A percentile compares a stretch with the other conserved stretches of the same genome.
phyloP scores from a whole-genome alignment of 192 early-diverging fungal species.

The Gaertneriomyces sp. region DNA sequence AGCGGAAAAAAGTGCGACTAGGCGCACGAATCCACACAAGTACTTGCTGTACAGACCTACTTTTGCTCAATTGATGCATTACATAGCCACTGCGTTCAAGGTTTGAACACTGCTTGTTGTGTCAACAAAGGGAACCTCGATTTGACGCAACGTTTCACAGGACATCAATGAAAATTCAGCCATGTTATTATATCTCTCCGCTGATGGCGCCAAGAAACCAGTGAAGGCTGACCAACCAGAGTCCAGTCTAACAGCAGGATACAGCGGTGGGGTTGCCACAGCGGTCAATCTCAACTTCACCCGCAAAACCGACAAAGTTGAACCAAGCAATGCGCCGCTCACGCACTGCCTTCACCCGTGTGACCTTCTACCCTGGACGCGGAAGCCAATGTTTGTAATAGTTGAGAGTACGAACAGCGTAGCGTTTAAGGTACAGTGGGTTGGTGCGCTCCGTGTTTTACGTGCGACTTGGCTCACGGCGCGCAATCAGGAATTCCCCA shows the following conservation, averaged over 20 bases:
- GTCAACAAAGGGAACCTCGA: slow-evolving; percentile 3
- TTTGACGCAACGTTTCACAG: slow-evolving; percentile 25
- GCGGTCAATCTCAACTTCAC: slow-evolving; percentile 47
- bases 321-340: slow-evolving; percentile 47
- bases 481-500: slow-evolving; percentile 63
- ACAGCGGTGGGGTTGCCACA: slow-evolving; percentile 74
- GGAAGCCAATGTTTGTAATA: slow-evolving; percentile 91
- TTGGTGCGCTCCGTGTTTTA: slow-evolving; percentile 20
- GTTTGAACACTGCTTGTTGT: slow-evolving; percentile 31
- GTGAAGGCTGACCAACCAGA: slow-evolving; percentile 38
- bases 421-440: slow-evolving; percentile 68
- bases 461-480: background rate
- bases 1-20: slow-evolving; percentile 33
- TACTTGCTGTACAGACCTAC: slow-evolving; percentile 90
- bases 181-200: slow-evolving; percentile 85
- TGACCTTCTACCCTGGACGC: slow-evolving; percentile 89
- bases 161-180: slow-evolving; percentile 85
- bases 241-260: slow-evolving; percentile 41
- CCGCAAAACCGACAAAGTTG: slow-evolving; percentile 62
- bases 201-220: slow-evolving; percentile 66
- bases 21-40: slow-evolving; percentile 80
- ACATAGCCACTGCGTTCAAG: slow-evolving; percentile 90
- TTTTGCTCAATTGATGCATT: slow-evolving; percentile 85
- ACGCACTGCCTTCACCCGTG: slow-evolving; percentile 81
- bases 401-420: slow-evolving; percentile 87